These are phyloP conservation scores for Venturia aucupariae DNA, from an alignment of 2,329 filamentous ascomycete genomes.

Conservation along the genomic window DNA sequence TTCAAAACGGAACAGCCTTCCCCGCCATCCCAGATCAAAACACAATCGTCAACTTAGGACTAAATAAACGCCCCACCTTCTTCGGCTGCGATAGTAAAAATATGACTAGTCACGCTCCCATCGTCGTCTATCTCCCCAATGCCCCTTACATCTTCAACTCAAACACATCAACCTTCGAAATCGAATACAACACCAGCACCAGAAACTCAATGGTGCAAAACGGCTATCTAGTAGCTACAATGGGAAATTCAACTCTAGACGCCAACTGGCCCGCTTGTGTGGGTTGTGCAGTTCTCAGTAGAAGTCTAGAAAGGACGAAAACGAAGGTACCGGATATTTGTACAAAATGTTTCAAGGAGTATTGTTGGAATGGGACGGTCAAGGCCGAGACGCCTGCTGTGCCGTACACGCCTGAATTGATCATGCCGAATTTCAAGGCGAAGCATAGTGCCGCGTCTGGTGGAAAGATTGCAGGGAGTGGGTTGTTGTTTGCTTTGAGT, in stretches of 20 bases:
- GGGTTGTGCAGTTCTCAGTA: slow-evolving; percentile 73
- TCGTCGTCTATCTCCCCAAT: slow-evolving; percentile 85
- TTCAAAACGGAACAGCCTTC: slow-evolving; percentile 61
- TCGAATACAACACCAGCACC: slow-evolving; percentile 52
- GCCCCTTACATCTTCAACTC: slow-evolving; percentile 65
- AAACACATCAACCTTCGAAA: slow-evolving; percentile 72
- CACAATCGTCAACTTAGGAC: slow-evolving; percentile 67
- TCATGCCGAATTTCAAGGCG: not conserved
- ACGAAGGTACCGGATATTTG: slow-evolving; percentile 64
- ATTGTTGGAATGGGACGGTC: slow-evolving; percentile 87
- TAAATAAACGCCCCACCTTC: slow-evolving; percentile 68
- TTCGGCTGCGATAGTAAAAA: slow-evolving; percentile 68
- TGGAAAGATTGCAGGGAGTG: not conserved
- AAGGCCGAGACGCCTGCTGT: slow-evolving; percentile 24
- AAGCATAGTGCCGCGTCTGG: slow-evolving; percentile 3
- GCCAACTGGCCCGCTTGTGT: slow-evolving; percentile 72
- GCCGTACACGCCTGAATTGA: not conserved
- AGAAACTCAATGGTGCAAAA: slow-evolving; percentile 79
- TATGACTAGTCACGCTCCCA: slow-evolving; percentile 49
- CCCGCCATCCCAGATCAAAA: slow-evolving; percentile 63
- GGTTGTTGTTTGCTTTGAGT: not conserved
- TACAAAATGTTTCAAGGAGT: slow-evolving; percentile 62
- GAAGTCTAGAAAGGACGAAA: slow-evolving; percentile 63
- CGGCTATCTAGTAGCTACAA: slow-evolving; percentile 74
- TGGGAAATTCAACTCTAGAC: slow-evolving; percentile 70